phyloP scores from a whole-genome alignment of 805 yeast species.

The Blastobotrys terrestris region DNA sequence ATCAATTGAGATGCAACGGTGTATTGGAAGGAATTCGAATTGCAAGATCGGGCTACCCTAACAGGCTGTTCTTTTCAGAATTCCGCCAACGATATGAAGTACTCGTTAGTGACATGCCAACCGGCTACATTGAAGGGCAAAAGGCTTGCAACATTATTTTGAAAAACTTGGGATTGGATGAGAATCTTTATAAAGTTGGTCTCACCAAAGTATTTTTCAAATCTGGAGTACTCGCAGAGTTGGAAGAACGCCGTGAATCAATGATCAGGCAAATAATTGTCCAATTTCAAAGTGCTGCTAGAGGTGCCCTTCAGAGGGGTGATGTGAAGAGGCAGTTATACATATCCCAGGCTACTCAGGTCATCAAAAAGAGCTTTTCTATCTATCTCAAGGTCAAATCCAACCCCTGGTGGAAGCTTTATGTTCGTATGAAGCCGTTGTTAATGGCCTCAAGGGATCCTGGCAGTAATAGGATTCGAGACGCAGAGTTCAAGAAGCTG shows the following conservation, averaged over 20 bases:
- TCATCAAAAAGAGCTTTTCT: conserved; percentile 56
- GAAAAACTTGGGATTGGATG: conserved; percentile 54
- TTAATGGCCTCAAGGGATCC: conserved; percentile 58
- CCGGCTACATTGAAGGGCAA: conserved; percentile 43
- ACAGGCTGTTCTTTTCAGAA: conserved; percentile 76
- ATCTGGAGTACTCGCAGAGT: conserved; percentile 68
- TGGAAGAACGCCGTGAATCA: conserved; percentile 71
- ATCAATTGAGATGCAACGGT: conserved; percentile 93
- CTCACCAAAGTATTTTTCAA: conserved; percentile 68
- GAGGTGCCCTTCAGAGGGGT: conserved; percentile 59
- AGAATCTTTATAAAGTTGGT: conserved; percentile 58
- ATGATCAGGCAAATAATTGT: conserved; percentile 51
- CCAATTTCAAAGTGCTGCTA: conserved; percentile 53
- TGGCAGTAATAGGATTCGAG: conserved; percentile 43
- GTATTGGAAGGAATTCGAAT: conserved; percentile 96
- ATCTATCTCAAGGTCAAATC: conserved; percentile 41
- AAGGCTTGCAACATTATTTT: conserved; percentile 65
- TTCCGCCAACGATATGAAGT: conserved; percentile 71
- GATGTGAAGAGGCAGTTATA: conserved; percentile 43
- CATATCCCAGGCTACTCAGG: conserved; percentile 62
- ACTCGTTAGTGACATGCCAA: conserved; percentile 45
- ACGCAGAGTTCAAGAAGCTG: conserved; percentile 29
- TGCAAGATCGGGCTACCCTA: conserved; percentile 96
- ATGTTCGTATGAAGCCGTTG: conserved; percentile 67
- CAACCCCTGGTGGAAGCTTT: conserved; percentile 77